Conservation (phyloP, 352 stramenopile genomes). For the Pelagophyceae sp. region DNA sequence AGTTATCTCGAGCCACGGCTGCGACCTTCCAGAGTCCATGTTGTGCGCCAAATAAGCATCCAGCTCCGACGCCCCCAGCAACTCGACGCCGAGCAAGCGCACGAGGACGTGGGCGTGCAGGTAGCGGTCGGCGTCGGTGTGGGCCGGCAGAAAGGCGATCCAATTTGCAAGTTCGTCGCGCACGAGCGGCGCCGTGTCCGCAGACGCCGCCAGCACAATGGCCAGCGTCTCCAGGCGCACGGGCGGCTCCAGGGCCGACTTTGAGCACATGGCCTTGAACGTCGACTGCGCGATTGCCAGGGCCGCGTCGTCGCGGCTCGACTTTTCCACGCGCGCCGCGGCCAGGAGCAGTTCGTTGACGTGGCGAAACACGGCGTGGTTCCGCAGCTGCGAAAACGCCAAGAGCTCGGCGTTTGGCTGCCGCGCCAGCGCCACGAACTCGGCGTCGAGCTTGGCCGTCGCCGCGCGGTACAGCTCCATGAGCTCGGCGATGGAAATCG, state of each 20-base stretch:
- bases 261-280: constrained; percentile 93
- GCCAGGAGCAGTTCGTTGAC: background rate
- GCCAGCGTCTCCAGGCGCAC: constrained; percentile 86
- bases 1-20: constrained; percentile 88
- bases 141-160: constrained; percentile 78
- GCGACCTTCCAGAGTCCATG: constrained; percentile 79
- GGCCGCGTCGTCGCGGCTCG: constrained; percentile 70
- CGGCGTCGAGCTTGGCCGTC: background rate
- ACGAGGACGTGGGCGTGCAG: constrained; percentile 89
- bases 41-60: constrained; percentile 86
- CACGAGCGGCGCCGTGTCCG: constrained; percentile 76
- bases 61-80: constrained; percentile 80
- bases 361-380: background rate
- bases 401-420: background rate
- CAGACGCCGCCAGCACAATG: constrained; percentile 80
- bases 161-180: constrained; percentile 80
- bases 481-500: constrained; percentile 1
- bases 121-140: constrained; percentile 83
- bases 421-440: background rate
- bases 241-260: constrained; percentile 66
- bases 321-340: background rate
- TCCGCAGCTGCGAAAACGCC: background rate
- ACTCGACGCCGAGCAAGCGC: constrained; percentile 82
- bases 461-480: background rate
- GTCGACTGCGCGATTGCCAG: constrained; percentile 90